Percentiles rank a stretch among this genome's conserved stretches.
These are phyloP conservation scores for Pinus taeda DNA, from an alignment of 75 land plant genomes.

Conservation along the genomic window DNA sequence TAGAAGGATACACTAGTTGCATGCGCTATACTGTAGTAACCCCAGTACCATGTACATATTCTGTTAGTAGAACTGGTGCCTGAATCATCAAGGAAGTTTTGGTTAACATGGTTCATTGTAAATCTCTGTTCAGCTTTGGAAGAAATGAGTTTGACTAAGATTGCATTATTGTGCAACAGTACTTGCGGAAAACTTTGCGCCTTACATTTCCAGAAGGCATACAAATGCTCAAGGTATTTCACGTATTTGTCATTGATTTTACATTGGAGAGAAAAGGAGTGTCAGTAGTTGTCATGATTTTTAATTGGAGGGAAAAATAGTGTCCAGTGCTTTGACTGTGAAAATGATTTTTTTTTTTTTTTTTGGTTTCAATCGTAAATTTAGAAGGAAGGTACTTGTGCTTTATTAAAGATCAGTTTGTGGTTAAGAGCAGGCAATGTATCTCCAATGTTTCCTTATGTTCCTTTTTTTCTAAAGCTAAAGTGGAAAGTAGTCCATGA, in stretches of 20 bases:
- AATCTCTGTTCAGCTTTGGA: background rate
- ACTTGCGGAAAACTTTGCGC: slow-evolving; percentile 60
- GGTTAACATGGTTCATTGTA: background rate
- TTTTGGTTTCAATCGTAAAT: no score
- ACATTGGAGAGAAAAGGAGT: background rate
- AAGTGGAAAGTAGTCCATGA: background rate
- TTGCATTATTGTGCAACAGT: slow-evolving; percentile 33
- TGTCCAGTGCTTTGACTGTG: background rate
- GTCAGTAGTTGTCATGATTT: background rate
- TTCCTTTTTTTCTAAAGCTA: background rate
- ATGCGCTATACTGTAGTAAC: background rate
- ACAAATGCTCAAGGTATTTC: slow-evolving; percentile 72
- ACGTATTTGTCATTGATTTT: background rate
- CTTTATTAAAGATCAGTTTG: background rate
- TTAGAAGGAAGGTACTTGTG: background rate
- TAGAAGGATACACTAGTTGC: background rate
- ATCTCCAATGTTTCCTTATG: background rate
- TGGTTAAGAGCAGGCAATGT: background rate
- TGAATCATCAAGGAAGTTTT: background rate
- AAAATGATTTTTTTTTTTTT: background rate
- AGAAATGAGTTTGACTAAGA: background rate
- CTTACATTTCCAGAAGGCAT: slow-evolving; percentile 88
- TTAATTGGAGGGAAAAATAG: background rate
- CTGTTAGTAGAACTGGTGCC: background rate
- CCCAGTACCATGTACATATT: background rate